phyloP scores from a whole-genome alignment of 345 rosid genomes.

The Toxicodendron radicans region DNA sequence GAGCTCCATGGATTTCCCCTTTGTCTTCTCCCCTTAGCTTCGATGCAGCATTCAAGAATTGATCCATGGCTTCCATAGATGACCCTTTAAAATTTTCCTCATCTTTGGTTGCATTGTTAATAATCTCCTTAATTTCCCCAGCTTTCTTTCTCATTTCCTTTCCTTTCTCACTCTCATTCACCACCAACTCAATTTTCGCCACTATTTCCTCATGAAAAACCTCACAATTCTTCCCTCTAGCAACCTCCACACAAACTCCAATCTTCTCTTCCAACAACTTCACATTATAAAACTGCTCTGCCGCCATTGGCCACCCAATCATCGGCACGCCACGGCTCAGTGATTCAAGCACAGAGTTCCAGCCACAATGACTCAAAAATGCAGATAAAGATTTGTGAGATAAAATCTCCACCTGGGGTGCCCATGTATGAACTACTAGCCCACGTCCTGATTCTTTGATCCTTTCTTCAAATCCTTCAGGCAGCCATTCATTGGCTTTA shows the following conservation, averaged over 20 bases:
- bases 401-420: constrained; percentile 35
- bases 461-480: constrained; percentile 30
- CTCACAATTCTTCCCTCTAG: constrained; percentile 23
- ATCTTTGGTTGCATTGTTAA: constrained; percentile 33
- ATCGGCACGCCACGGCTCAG: constrained; percentile 29
- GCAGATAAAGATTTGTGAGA: constrained; percentile 25
- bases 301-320: constrained; percentile 32
- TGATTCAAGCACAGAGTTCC: constrained; percentile 41
- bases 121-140: constrained; percentile 31
- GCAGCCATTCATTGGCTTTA: constrained; percentile 28
- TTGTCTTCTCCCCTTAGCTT: background rate
- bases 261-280: constrained; percentile 28
- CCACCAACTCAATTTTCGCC: constrained; percentile 49
- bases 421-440: constrained; percentile 32
- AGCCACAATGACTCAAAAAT: constrained; percentile 42
- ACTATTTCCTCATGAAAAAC: constrained; percentile 36
- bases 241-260: constrained; percentile 34
- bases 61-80: constrained; percentile 37
- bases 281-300: constrained; percentile 33
- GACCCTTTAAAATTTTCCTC: constrained; percentile 27
- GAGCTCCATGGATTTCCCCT: background rate
- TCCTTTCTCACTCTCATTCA: constrained; percentile 46
- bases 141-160: constrained; percentile 42
- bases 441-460: constrained; percentile 18
- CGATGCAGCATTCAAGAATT: constrained; percentile 34